Percentiles rank a stretch among this genome's conserved stretches.
phyloP scores from a whole-genome alignment of 352 stramenopile species.

The Phytopythium montanum region DNA sequence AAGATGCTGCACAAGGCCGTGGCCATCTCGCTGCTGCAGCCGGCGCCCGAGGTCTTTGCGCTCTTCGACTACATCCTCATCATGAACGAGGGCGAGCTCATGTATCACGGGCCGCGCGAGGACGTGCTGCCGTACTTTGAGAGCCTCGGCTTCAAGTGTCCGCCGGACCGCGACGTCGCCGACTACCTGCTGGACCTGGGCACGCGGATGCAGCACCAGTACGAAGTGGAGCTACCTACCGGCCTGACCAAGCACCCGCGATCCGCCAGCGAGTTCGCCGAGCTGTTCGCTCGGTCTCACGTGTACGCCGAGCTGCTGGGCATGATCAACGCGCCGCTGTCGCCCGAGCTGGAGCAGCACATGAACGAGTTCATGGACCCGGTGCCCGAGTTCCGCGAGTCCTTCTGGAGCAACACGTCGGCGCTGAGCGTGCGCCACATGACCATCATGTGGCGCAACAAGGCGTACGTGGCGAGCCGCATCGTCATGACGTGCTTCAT shows the following conservation, averaged over 20 bases:
- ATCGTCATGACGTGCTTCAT: slow-evolving; percentile 31
- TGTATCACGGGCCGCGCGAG: slow-evolving; percentile 36
- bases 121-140: slow-evolving; percentile 35
- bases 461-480: slow-evolving; percentile 17
- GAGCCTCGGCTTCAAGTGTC: slow-evolving; percentile 29
- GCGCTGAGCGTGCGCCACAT: slow-evolving; percentile 33
- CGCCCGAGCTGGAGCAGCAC: slow-evolving; percentile 10
- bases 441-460: slow-evolving; percentile 35
- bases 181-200: slow-evolving; percentile 47
- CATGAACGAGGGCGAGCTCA: slow-evolving; percentile 39
- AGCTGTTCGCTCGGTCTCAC: slow-evolving; percentile 24
- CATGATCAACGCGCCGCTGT: slow-evolving; percentile 16
- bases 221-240: slow-evolving; percentile 17
- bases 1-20: slow-evolving; percentile 42
- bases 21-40: slow-evolving; percentile 80
- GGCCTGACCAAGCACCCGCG: slow-evolving; percentile 16
- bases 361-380: slow-evolving; percentile 16
- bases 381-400: slow-evolving; percentile 18
- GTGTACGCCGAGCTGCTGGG: slow-evolving; percentile 16
- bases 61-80: slow-evolving; percentile 53
- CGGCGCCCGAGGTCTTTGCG: slow-evolving; percentile 45
- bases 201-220: slow-evolving; percentile 33
- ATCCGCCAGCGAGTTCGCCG: slow-evolving; percentile 26
- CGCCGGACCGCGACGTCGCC: slow-evolving; percentile 35
- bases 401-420: slow-evolving; percentile 11